Evolutionary conservation across 78 protist genomes (phyloP).

Genomic region (Dictyostelium firmibasis): DNA sequence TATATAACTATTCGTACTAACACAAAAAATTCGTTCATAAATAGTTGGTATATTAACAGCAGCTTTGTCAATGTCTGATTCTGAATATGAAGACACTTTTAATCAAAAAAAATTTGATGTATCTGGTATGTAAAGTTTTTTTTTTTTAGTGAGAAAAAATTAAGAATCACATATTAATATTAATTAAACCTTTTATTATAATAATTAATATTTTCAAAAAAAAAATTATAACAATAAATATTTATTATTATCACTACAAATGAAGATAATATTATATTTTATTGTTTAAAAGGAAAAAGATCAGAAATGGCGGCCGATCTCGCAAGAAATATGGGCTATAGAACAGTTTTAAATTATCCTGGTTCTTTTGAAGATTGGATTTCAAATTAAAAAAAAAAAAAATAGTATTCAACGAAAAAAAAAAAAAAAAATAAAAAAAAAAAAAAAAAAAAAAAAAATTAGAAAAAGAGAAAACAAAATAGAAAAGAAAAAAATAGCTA

Average conservation of each 20-base stretch:
- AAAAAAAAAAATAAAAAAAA: not conserved
- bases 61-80: constrained; percentile 28
- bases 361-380: constrained; percentile 61
- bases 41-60: constrained; percentile 51
- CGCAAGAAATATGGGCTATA: constrained; percentile 9
- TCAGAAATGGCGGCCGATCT: constrained; percentile 16
- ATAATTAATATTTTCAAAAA: too few relatives aligned
- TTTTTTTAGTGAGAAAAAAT: not conserved
- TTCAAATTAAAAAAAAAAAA: not conserved
- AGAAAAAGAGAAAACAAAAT: not conserved
- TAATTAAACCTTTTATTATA: not conserved
- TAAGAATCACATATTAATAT: not conserved
- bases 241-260: too few relatives aligned
- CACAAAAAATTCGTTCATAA: not conserved
- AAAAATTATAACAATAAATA: too few relatives aligned
- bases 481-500: too few relatives aligned
- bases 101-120: not conserved
- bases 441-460: not conserved
- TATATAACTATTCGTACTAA: not conserved
- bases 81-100: constrained; percentile 12
- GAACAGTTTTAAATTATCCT: constrained; percentile 10
- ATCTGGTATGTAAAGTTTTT: not conserved
- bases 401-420: not conserved
- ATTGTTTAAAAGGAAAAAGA: constrained; percentile 58
- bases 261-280: constrained; percentile 68